Evolutionary conservation across 2,329 filamentous ascomycete genomes (phyloP).

Genomic region (Aspergillus ustus): DNA sequence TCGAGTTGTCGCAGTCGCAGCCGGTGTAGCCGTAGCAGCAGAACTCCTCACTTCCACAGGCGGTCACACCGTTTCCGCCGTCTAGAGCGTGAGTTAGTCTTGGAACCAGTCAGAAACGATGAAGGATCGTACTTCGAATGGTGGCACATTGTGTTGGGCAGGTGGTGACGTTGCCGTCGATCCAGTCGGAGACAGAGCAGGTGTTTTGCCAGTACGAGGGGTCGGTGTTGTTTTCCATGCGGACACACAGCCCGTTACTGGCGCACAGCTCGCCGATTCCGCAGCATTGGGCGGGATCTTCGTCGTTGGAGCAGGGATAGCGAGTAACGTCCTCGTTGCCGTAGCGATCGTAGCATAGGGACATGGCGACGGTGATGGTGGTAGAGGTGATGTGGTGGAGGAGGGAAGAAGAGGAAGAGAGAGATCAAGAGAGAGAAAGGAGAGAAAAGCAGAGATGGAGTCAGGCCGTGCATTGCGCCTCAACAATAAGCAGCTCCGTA

Average conservation of each 20-base stretch:
- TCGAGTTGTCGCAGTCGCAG: slow-evolving; percentile 14
- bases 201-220: background rate
- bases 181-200: background rate
- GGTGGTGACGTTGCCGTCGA: background rate
- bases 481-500: background rate
- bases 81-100: background rate
- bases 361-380: background rate
- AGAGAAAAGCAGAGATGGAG: background rate
- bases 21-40: slow-evolving; percentile 10
- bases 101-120: background rate
- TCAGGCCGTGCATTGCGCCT: background rate
- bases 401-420: background rate
- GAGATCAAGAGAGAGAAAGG: background rate
- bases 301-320: background rate
- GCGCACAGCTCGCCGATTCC: background rate
- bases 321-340: background rate
- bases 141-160: background rate
- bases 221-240: background rate
- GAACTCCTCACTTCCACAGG: background rate
- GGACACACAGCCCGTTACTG: slow-evolving; percentile 2
- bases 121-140: background rate
- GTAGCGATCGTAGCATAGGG: background rate
- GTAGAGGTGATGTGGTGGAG: background rate
- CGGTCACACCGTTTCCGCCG: slow-evolving; percentile 4
- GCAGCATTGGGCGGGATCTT: slow-evolving; percentile 1